Percentiles rank a stretch among this genome's conserved stretches.
Conservation (phyloP, 2,329 filamentous ascomycete species). For the Aspergillus ustus region DNA sequence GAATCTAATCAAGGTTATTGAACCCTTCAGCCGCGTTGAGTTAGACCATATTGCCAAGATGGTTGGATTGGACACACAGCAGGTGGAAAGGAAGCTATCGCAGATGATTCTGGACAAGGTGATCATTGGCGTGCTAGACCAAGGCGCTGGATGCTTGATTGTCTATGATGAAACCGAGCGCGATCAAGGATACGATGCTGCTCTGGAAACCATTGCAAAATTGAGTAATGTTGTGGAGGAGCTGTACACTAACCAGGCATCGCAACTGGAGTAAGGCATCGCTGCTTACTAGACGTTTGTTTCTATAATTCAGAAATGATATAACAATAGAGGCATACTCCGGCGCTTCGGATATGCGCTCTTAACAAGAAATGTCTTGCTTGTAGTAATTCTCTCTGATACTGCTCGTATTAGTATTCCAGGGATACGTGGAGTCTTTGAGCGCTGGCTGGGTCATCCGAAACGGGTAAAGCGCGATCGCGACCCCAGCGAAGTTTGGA, state of each 20-base stretch:
- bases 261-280: slow-evolving; percentile 74
- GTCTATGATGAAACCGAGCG: slow-evolving; percentile 94
- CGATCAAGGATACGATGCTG: slow-evolving; percentile 92
- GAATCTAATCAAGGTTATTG: slow-evolving; percentile 99
- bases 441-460: slow-evolving; percentile 24
- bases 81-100: slow-evolving; percentile 96
- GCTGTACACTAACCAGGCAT: slow-evolving; percentile 96
- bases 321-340: slow-evolving; percentile 32
- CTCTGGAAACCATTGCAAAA: slow-evolving; percentile 94
- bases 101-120: slow-evolving; percentile 99
- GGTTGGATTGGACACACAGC: slow-evolving; percentile 92
- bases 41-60: slow-evolving; percentile 97
- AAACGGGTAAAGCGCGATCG: slow-evolving; percentile 42
- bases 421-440: neutral
- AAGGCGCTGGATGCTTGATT: slow-evolving; percentile 96
- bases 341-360: neutral
- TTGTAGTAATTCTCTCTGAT: neutral
- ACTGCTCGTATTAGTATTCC: too few species aligned
- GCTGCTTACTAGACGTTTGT: slow-evolving; percentile 12
- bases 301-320: slow-evolving; percentile 28
- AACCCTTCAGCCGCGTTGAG: slow-evolving; percentile 96
- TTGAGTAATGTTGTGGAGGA: slow-evolving; percentile 96
- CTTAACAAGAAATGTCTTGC: neutral
- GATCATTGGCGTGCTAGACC: slow-evolving; percentile 95
- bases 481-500: slow-evolving; percentile 36